Evolutionary conservation across 306 rosid species (phyloP).

Genomic region (Prosopis cineraria): DNA sequence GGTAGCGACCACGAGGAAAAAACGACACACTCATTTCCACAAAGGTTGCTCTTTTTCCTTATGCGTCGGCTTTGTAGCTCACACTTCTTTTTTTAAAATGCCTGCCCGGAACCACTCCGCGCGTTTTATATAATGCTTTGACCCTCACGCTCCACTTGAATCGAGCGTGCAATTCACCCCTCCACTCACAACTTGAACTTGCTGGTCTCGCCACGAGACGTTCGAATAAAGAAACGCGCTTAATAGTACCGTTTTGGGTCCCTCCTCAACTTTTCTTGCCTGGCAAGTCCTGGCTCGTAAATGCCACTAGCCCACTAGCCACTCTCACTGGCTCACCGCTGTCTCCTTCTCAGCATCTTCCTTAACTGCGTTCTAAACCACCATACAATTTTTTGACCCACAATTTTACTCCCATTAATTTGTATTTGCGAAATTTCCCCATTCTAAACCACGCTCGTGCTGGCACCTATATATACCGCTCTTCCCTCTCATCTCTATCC

Average conservation of each 20-base stretch:
- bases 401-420: not conserved
- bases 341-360: constrained; percentile 34
- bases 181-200: not conserved
- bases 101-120: not conserved
- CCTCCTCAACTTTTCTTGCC: constrained; percentile 39
- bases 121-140: not conserved
- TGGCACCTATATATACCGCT: constrained; percentile 32
- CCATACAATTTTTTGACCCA: not conserved
- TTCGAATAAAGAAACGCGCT: constrained; percentile 46
- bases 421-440: not conserved
- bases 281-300: constrained; percentile 48
- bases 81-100: not conserved
- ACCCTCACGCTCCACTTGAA: constrained; percentile 53
- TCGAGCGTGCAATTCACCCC: constrained; percentile 40
- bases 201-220: not conserved
- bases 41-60: constrained; percentile 20
- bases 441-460: not conserved
- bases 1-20: constrained; percentile 33
- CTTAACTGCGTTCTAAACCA: not conserved
- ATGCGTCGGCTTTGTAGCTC: not conserved
- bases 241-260: constrained; percentile 37
- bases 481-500: rapidly evolving
- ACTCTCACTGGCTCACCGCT: too few species aligned
- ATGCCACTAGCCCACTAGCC: constrained; percentile 42
- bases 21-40: constrained; percentile 45